Base-by-base conservation (phyloP, 345 rosid species). In the Sonneratia alba region DNA sequence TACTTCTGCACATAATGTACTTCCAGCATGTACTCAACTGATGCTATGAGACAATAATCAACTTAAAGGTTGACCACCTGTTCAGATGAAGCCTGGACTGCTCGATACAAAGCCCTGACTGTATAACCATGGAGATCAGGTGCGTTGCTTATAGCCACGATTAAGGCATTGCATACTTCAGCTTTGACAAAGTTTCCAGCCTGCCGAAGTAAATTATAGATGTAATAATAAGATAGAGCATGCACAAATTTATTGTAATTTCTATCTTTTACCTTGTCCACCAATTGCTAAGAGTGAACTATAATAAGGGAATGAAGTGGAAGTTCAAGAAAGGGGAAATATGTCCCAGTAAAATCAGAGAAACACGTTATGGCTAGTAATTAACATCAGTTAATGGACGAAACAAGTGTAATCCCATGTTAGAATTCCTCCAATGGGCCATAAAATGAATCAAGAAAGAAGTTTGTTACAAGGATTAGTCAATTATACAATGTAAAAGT, bases 131-230 rank as follows among this genome's bases (percentile, higher is more conserved):
- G 99, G 74, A 95, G 92, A 72, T 90, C 99, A 70, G 98, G 76
- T 72, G 98, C 96, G 83, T 91, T 95, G 86, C 92, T 89, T 79
- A 95, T 90, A 71, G 87, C 94, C 77, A 92, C 96, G 79, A 95
- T 81, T 77, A 95, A 96, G 69, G 88, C 94, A 83, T 92, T 90
- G 94, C 99, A 95, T 40, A 90, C 98, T 79, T 95, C 99, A 89
- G 90, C 96, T 81, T 92, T 95, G 67, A 95, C 98, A 81, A 90
- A 90, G 81, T 87, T 89, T 82, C 99, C 98, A 87, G 99, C 97
- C 99, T 95, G 80, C 85, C 75, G 77, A 81, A 85, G 78, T 67
- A 79, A 68, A 62, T 79, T 64, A 69, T 68, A 75, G 59, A 81
- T 79, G 75, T 76, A 71, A 37, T 16, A 37, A n/a, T 8, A 24